phyloP scores from a whole-genome alignment of 2,329 filamentous ascomycete genomes.

The Macrophomina phaseolina region DNA sequence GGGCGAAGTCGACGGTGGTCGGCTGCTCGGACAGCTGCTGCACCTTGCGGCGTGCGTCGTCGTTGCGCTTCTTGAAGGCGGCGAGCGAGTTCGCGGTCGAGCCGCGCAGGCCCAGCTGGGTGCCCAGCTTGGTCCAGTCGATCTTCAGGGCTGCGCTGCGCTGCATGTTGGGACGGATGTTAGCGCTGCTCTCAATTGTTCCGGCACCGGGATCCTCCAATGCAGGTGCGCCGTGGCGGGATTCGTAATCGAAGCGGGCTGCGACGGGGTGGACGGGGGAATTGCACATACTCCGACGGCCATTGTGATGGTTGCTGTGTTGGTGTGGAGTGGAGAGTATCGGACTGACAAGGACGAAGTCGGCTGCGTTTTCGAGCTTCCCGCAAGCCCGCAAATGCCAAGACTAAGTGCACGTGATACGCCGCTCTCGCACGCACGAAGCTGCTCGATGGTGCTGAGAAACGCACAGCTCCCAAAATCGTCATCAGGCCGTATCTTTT shows the following conservation, averaged over 20 bases:
- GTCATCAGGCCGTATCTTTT: background rate
- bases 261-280: conserved; percentile 28
- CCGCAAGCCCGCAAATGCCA: conserved; percentile 20
- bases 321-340: conserved; percentile 43
- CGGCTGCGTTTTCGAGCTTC: conserved; percentile 28
- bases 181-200: conserved; percentile 34
- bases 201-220: conserved; percentile 23
- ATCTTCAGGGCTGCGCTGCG: conserved; percentile 98
- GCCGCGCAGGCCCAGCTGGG: conserved; percentile 93
- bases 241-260: background rate
- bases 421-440: background rate
- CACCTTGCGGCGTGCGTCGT: conserved; percentile 95
- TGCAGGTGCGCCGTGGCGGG: conserved; percentile 38
- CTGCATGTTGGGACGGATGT: conserved; percentile 57
- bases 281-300: conserved; percentile 49
- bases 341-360: conserved; percentile 51
- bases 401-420: conserved; percentile 12
- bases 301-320: conserved; percentile 50
- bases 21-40: conserved; percentile 81
- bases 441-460: background rate
- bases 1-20: conserved; percentile 86
- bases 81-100: conserved; percentile 90
- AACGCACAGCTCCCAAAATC: background rate
- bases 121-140: conserved; percentile 96
- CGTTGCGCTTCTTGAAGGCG: conserved; percentile 99